These are phyloP conservation scores for Fomitopsis pinicola DNA, from an alignment of 1,284 basidiomycete genomes.

Conservation along the genomic window DNA sequence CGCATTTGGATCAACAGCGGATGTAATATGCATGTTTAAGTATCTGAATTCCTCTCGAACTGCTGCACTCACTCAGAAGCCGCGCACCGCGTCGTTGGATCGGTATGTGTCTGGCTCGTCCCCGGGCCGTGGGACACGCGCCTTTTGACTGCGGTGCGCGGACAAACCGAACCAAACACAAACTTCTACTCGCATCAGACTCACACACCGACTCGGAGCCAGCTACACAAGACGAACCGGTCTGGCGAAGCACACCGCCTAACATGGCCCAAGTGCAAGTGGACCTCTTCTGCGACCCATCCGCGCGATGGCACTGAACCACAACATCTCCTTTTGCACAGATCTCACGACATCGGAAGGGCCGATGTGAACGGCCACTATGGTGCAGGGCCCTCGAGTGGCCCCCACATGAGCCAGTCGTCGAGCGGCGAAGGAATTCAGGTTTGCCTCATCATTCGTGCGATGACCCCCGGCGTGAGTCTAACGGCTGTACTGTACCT, in stretches of 20 bases:
- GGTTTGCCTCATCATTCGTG: neutral
- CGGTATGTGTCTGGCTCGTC: neutral
- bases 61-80: neutral
- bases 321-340: neutral
- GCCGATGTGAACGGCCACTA: neutral
- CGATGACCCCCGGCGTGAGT: neutral
- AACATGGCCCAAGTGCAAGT: constrained; percentile 5
- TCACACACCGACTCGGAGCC: neutral
- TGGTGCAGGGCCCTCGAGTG: neutral
- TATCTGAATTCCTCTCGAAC: neutral
- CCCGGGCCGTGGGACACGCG: neutral
- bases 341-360: neutral
- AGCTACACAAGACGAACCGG: constrained; percentile 8
- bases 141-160: neutral
- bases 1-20: neutral
- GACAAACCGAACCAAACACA: constrained; percentile 5
- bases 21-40: neutral
- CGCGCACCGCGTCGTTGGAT: neutral
- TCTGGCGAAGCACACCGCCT: neutral
- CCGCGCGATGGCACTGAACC: neutral
- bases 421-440: neutral
- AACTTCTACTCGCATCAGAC: neutral
- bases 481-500: neutral
- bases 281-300: neutral
- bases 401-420: constrained; percentile 1